Evolutionary conservation across 2,329 filamentous ascomycete species (phyloP).

Genomic region (Volutella citrinella): DNA sequence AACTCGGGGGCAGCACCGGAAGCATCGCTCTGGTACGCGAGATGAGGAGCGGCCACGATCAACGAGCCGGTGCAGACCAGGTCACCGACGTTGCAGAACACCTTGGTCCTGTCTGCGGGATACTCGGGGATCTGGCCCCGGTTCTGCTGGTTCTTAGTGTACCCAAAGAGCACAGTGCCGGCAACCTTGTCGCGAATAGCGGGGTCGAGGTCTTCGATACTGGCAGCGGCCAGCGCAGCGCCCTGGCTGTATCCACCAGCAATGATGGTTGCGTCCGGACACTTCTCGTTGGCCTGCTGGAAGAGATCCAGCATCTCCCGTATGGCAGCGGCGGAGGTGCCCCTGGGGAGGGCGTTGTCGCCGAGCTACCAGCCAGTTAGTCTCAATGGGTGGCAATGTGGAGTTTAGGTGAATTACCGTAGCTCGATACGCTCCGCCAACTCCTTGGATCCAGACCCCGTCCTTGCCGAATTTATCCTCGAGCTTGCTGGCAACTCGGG

Average conservation of each 20-base stretch:
- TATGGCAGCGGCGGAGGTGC: conserved; percentile 34
- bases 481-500: conserved; percentile 22
- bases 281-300: conserved; percentile 35
- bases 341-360: conserved; percentile 32
- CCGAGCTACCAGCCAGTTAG: no score
- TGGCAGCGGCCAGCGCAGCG: conserved; percentile 36
- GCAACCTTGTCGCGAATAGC: conserved; percentile 30
- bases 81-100: conserved; percentile 35
- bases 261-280: conserved; percentile 38
- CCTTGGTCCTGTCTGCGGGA: conserved; percentile 25
- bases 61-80: conserved; percentile 32
- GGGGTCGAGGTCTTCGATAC: conserved; percentile 29
- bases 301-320: conserved; percentile 38
- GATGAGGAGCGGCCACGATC: conserved; percentile 30
- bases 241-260: conserved; percentile 39
- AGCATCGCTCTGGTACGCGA: conserved; percentile 12
- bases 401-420: no score
- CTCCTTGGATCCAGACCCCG: conserved; percentile 40
- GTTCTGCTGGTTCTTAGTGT: conserved; percentile 40
- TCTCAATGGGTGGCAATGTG: no score
- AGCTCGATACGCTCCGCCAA: conserved; percentile 36
- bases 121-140: conserved; percentile 34
- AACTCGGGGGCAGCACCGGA: conserved; percentile 9
- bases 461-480: conserved; percentile 17
- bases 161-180: conserved; percentile 34